phyloP scores from a whole-genome alignment of 1,284 basidiomycete species.

The Marasmius tenuissimus region DNA sequence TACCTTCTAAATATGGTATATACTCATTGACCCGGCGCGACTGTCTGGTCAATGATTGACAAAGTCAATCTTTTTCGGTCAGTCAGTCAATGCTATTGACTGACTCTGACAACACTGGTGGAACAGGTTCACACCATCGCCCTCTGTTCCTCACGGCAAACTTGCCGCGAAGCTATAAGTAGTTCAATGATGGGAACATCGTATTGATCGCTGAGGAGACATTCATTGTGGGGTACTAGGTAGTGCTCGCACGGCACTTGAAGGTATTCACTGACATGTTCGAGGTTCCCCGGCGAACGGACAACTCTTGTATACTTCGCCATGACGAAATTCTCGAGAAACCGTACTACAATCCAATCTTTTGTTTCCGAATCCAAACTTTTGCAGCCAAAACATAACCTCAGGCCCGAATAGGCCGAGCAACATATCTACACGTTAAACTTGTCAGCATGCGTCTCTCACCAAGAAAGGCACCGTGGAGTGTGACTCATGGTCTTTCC shows the following conservation, averaged over 20 bases:
- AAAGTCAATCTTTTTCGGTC: too few species aligned
- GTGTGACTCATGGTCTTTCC: not conserved
- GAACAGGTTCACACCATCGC: not conserved
- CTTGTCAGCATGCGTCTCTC: too few species aligned
- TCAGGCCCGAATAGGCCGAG: not conserved
- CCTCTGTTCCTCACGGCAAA: not conserved
- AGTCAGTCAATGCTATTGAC: too few species aligned
- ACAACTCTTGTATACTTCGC: too few species aligned
- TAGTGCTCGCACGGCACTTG: slow-evolving; percentile 43
- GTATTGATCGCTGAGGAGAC: slow-evolving; percentile 35
- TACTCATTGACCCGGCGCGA: too few species aligned
- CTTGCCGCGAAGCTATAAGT: slow-evolving; percentile 18
- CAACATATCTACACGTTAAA: not conserved
- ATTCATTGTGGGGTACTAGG: slow-evolving; percentile 40
- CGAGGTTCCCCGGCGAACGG: too few species aligned
- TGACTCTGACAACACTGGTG: too few species aligned
- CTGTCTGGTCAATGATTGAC: too few species aligned
- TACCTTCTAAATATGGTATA: too few species aligned
- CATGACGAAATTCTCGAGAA: too few species aligned
- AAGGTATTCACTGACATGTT: slow-evolving; percentile 41
- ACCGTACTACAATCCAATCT: not conserved
- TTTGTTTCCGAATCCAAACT: not conserved
- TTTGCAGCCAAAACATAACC: not conserved
- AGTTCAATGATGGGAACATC: slow-evolving; percentile 43
- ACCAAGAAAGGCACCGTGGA: too few species aligned